Evolutionary conservation across 2,329 filamentous ascomycete species (phyloP), one percentile per base, ranked within the genome.

Genomic region (Coniochaeta sp.): DNA sequence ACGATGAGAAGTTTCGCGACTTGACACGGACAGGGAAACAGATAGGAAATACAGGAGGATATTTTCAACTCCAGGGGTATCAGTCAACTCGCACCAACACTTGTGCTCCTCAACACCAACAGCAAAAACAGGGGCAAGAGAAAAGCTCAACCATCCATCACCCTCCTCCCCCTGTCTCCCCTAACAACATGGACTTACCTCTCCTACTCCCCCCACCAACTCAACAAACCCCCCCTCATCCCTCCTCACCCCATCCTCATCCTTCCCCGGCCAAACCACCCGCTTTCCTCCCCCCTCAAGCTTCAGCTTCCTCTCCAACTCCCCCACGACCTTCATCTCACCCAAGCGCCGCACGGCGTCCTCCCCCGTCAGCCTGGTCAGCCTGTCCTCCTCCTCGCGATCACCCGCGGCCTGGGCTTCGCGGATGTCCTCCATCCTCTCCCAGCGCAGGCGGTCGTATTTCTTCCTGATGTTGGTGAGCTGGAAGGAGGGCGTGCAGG

Each of bases 331-430:
- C 20, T 18, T 16, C n/a, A 30, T 50, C 24, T 30, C 27, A 16
- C 26, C 22, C 20, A 20, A 22, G 28, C 52, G 48, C 30, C 53
- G 49, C 26, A 40, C 51, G 24, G 50, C 49, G 50, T 55, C 52
- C 16, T 40, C 6, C 4, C 16, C 16, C 18, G 26, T 14, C 22
- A 14, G 38, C 18, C 27, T 53, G 40, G 3, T 48, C 24, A 33
- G 20, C 46, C 16, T 22, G 26, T 6, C n/a, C n/a, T 47, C 53
- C 3, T 64, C 30, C 54, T 66, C 13, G 57, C 61, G 22, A 46
- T 68, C 55, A 66, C 81, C 30, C 67, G 81, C 52, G 76, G 72
- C 14, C 70, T 75, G 53, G 68, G 72, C 32, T 68, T 73, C 51
- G 78, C 81, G 16, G 76, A 86, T 60, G 76, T 81, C 7, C 8